Percentiles rank a stretch among this genome's conserved stretches.
These are phyloP conservation scores for Halenospora varia DNA, from an alignment of 495 filamentous ascomycete species.

Conservation along the genomic window DNA sequence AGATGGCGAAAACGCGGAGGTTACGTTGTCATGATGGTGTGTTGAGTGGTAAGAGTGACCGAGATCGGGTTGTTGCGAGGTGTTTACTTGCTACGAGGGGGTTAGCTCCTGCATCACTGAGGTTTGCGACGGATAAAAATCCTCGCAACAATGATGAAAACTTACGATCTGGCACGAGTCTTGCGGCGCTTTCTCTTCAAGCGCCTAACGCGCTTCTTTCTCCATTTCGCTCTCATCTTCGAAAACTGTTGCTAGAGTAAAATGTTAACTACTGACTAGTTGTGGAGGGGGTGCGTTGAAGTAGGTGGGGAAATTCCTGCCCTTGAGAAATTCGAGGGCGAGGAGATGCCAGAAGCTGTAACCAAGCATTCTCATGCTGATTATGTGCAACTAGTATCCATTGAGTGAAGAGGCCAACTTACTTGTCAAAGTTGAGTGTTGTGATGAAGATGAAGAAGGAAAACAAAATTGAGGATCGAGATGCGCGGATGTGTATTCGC, in stretches of 20 bases:
- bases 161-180: slow-evolving; percentile 90
- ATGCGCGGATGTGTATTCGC: no score
- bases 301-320: no score
- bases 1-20: slow-evolving; percentile 28
- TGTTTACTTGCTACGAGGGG: slow-evolving; percentile 65
- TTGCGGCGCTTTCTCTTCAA: slow-evolving; percentile 99
- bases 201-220: slow-evolving; percentile 97
- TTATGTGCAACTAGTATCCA: no score
- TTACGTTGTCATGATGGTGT: slow-evolving; percentile 30
- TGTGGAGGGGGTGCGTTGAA: no score
- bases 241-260: no score
- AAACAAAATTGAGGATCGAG: no score
- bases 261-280: slow-evolving; percentile 1
- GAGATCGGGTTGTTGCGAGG: slow-evolving; percentile 57
- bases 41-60: slow-evolving; percentile 38
- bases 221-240: slow-evolving; percentile 99
- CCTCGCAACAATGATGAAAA: slow-evolving; percentile 6
- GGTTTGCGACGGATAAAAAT: slow-evolving; percentile 6
- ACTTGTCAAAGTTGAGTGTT: no score
- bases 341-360: no score
- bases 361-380: no score
- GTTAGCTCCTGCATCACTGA: slow-evolving; percentile 28
- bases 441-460: no score
- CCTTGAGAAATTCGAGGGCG: no score
- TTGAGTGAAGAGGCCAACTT: no score